Conservation (phyloP, 1,139 yeast genomes). For the Hyphopichia fennica region DNA sequence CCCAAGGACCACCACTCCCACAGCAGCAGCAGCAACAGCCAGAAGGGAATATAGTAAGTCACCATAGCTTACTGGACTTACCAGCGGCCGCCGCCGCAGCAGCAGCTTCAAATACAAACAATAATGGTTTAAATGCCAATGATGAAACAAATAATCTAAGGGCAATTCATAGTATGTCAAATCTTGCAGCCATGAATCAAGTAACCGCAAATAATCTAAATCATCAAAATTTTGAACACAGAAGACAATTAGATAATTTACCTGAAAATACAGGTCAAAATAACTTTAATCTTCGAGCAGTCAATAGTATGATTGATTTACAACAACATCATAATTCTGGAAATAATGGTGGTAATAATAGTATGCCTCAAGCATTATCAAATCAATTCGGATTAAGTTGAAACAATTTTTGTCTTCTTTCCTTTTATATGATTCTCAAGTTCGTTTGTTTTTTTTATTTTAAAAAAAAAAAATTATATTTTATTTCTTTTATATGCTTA, state of each 20-base stretch:
- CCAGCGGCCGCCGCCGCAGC: constrained; percentile 31
- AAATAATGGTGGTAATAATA: not conserved
- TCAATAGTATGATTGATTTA: constrained; percentile 37
- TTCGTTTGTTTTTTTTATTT: no score
- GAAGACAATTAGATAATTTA: not conserved
- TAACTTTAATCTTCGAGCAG: constrained; percentile 26
- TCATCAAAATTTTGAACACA: not conserved
- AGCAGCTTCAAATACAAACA: constrained; percentile 10
- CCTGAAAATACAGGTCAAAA: constrained; percentile 1
- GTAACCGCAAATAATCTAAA: not conserved
- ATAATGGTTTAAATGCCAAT: not conserved
- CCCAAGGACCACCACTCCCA: constrained; percentile 5
- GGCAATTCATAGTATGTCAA: constrained; percentile 40
- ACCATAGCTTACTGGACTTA: constrained; percentile 30
- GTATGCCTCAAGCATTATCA: constrained; percentile 1
- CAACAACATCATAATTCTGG: constrained; percentile 17
- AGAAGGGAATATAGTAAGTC: constrained; percentile 12
- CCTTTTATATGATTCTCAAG: no score
- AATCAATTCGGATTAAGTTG: constrained; percentile 4
- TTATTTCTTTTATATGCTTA: no score
- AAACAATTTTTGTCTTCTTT: no score
- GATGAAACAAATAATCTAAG: constrained; percentile 22
- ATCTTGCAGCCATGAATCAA: constrained; percentile 23
- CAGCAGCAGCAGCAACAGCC: constrained; percentile 22
- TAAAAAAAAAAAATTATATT: no score